Conservation (phyloP, 352 stramenopile species). For the Thalassiosira exigua region DNA sequence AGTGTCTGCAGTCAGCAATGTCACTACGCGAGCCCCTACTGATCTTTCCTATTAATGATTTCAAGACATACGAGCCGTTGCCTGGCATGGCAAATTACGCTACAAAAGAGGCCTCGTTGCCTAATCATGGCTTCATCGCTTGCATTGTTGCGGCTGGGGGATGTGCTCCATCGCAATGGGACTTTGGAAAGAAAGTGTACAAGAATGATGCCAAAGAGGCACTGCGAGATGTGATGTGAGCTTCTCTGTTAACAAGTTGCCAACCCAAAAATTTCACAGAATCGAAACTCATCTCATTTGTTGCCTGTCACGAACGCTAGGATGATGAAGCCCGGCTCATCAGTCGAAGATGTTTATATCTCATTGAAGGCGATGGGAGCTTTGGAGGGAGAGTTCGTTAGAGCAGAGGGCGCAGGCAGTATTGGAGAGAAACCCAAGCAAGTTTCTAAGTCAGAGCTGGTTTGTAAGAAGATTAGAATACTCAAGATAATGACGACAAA, state of each 20-base stretch:
- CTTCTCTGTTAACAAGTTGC: too few relatives aligned
- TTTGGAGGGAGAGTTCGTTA: constrained; percentile 80
- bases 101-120: constrained; percentile 63
- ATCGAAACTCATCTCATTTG: too few relatives aligned
- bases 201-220: constrained; percentile 43
- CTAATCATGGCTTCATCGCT: constrained; percentile 70
- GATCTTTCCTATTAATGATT: constrained; percentile 80
- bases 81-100: constrained; percentile 62
- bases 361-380: constrained; percentile 72
- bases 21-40: constrained; percentile 67
- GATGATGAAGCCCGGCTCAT: constrained; percentile 83
- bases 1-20: constrained; percentile 76
- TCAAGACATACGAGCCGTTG: constrained; percentile 72
- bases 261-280: too few relatives aligned
- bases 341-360: constrained; percentile 80
- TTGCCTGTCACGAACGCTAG: too few relatives aligned
- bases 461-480: constrained; percentile 72
- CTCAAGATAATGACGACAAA: constrained; percentile 85
- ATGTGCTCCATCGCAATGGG: constrained; percentile 65
- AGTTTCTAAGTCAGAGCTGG: constrained; percentile 70
- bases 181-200: constrained; percentile 57
- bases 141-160: constrained; percentile 68
- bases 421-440: constrained; percentile 74
- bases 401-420: constrained; percentile 66
- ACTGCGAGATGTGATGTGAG: constrained; percentile 73